Base-by-base conservation (phyloP, 1,284 basidiomycete species). In the Ustilago cynodontis region DNA sequence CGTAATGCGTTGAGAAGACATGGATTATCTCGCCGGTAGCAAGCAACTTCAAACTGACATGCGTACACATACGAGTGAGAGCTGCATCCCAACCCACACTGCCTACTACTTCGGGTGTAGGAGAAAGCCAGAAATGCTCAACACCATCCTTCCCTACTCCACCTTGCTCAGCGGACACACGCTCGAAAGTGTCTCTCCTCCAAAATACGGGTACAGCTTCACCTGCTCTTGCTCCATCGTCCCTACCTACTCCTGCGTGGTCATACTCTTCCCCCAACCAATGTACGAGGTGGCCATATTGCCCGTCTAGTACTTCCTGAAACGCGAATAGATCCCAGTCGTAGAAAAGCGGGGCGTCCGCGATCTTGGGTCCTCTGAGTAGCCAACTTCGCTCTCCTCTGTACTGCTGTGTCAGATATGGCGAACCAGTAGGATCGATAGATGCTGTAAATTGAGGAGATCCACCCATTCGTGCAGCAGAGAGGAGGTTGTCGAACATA, bases 31-130 rank as follows among this genome's bases (percentile, higher is more conserved):
- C 77, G 14, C 29, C 47, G 7, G 74, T 67, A 1, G 59, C 71
- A 1, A 51, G 28, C 4, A 67, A 35, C 10, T 64, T 61, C 43
- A 81, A 49, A 18, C 72, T 71, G 41, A 81, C 72, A 33, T 81
- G 80, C 16, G 77, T 81, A 33, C 80, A 81, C 80, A 81, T 81
- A 2, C 80, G 14, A 1, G 80, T 81, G 35, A 78, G 37, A 1
- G 62, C 78, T 13, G 80, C 77, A 61, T 81, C 80, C 80, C 80
- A 81, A 0, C 80, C 80, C 6, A 80, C 72, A 45, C 71, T 77
- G 3, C 69, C 80, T 1, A 67, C 53, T 2, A 35, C 11, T 6
- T 61, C 33, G 2, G 78, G 78, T 14, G 75, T 81, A 20, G 62
- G 56, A 8, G 58, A 64, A 9, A 81, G 68, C 80, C 80, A 81